These are phyloP conservation scores for Pulveroboletus sp. DNA, from an alignment of 768 basidiomycete genomes.

Conservation along the genomic window DNA sequence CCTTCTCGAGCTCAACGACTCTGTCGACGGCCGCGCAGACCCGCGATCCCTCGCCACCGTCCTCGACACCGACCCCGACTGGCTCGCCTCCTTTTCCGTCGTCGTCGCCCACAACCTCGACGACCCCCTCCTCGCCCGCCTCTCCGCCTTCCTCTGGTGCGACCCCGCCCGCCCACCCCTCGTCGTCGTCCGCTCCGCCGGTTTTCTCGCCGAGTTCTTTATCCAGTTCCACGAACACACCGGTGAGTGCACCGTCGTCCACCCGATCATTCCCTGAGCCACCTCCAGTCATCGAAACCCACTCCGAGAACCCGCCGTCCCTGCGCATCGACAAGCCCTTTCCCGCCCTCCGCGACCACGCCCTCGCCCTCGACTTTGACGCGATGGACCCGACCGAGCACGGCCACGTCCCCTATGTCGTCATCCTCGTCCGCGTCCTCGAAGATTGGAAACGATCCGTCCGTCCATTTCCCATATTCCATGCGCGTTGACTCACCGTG, in stretches of 20 bases:
- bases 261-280: neutral
- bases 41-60: conserved; percentile 52
- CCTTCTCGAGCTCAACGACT: conserved; percentile 82
- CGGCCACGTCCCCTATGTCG: conserved; percentile 84
- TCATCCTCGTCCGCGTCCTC: conserved; percentile 79
- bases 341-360: conserved; percentile 71
- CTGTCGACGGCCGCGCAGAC: conserved; percentile 69
- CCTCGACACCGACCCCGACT: conserved; percentile 49
- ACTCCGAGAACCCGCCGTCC: conserved; percentile 69
- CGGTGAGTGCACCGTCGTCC: conserved; percentile 51
- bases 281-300: conserved; percentile 76
- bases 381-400: conserved; percentile 87
- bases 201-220: conserved; percentile 85
- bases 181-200: conserved; percentile 76
- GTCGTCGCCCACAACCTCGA: conserved; percentile 84
- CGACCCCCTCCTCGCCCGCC: conserved; percentile 46
- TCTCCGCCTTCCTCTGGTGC: conserved; percentile 68
- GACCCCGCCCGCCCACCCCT: conserved; percentile 59
- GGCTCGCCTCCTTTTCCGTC: conserved; percentile 64
- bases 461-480: conserved; percentile 23
- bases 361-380: conserved; percentile 65
- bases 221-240: conserved; percentile 88
- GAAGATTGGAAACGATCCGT: conserved; percentile 81
- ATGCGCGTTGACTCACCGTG: neutral
- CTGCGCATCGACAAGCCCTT: conserved; percentile 90